Evolutionary conservation across 1,139 yeast species (phyloP).

Genomic region (Geotrichum europaeum): DNA sequence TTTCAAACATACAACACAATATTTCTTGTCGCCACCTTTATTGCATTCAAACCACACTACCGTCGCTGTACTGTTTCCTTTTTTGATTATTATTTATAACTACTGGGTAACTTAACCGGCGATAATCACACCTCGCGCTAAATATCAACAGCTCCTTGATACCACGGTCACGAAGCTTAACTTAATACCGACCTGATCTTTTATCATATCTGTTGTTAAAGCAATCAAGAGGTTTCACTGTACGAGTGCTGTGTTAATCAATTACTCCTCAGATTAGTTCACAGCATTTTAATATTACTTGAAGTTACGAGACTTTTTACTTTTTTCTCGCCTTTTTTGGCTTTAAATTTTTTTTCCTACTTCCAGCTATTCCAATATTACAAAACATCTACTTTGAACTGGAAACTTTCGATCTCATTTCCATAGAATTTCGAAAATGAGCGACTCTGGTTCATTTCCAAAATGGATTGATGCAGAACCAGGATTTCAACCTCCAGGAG

Average conservation of each 20-base stretch:
- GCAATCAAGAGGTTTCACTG: neutral
- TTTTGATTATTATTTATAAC: neutral
- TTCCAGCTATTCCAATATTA: neutral
- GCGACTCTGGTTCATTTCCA: neutral
- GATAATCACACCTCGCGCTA: neutral
- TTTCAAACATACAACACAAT: neutral
- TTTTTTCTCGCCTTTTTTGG: neutral
- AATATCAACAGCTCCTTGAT: neutral
- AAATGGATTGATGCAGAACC: conserved; percentile 5
- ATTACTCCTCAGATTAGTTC: neutral
- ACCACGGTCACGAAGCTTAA: neutral
- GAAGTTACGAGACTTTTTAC: neutral
- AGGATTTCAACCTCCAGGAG: conserved; percentile 5
- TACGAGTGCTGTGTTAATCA: neutral
- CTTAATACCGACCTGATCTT: neutral
- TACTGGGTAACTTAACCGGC: neutral
- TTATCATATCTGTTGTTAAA: neutral
- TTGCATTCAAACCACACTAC: neutral
- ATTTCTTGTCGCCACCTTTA: neutral
- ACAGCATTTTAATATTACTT: neutral
- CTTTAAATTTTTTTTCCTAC: neutral
- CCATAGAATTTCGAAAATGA: neutral
- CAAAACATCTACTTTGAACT: neutral
- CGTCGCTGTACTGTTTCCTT: neutral
- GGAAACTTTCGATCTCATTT: neutral